Evolutionary conservation across 768 basidiomycete species (phyloP), one percentile per base, ranked within the genome.

Genomic region (Mrakia blollopis): DNA sequence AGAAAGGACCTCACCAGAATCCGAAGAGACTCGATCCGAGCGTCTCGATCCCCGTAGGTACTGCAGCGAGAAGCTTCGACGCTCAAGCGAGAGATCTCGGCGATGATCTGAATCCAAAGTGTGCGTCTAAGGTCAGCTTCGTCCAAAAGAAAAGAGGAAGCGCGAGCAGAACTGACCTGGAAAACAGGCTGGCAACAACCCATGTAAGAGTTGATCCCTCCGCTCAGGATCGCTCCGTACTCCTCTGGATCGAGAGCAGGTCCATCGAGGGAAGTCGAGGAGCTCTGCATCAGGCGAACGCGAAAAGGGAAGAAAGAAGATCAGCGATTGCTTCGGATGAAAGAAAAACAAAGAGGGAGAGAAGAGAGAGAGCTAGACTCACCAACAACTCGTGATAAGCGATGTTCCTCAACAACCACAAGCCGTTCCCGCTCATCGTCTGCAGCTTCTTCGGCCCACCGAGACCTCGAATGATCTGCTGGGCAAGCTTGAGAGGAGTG

Each of bases 181-280:
- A 77, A 78, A 28, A 78, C 68, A 18, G 67, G 63, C 57, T 65
- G 67, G 28, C 72, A 73, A 25, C 54, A 63, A 4, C 77, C 77
- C 77, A 78, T 78, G 28, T 60, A 78, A 1, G 77, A 68, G 41
- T 75, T 69, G 47, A 69, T 60, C 35, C 50, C 74, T 4, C 57
- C 57, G 9, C 23, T 41, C 50, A 78, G 72, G 16, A 78, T 78
- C 5, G 72, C 73, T 2, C 54, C 68, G 61, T 78, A 78, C 41
- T 78, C 77, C 28, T 78, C 77, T 30, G 77, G 73, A 9, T 78
- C 77, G 25, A 78, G 73, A 11, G 77, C 67, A 3, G 77, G 77
- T 5, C 77, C 77, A 25, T 74, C 73, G 30, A 78, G 44, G 18
- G 72, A 68, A 14, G 71, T 72, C 0, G 65, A 39, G 37, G 62